A percentile compares a stretch with the other conserved stretches of the same genome.
Evolutionary conservation across 306 rosid genomes (phyloP).

Genomic region (Ochetophila trinervis): DNA sequence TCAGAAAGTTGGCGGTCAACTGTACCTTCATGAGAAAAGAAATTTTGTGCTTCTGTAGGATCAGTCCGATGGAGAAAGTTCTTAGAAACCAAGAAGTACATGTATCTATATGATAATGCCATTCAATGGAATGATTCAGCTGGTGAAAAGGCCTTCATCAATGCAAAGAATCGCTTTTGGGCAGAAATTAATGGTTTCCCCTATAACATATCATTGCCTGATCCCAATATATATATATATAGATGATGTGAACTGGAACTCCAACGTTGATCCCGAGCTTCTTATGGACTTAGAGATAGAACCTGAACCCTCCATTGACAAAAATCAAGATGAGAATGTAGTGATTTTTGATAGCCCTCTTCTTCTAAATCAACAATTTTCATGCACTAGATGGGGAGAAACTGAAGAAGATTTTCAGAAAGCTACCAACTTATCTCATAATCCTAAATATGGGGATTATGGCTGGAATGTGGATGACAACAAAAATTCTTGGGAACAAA

Average conservation of each 20-base stretch:
- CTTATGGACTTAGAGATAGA: constrained; percentile 56
- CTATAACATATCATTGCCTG: too few relatives aligned
- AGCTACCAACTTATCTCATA: constrained; percentile 15
- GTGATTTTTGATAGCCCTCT: constrained; percentile 36
- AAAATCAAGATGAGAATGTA: constrained; percentile 26
- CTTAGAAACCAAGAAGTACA: constrained; percentile 51
- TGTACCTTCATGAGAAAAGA: constrained; percentile 79
- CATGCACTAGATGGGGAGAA: constrained; percentile 51
- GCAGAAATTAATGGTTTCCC: too few relatives aligned
- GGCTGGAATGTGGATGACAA: too few relatives aligned
- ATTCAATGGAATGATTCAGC: constrained; percentile 83
- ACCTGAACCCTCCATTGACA: not conserved
- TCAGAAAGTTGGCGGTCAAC: constrained; percentile 40
- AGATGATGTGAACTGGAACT: constrained; percentile 67
- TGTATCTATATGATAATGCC: constrained; percentile 44
- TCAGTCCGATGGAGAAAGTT: constrained; percentile 64
- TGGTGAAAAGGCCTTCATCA: constrained; percentile 66
- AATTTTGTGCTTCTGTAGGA: too few relatives aligned
- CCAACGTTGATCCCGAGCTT: constrained; percentile 55
- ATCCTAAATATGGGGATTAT: constrained; percentile 22
- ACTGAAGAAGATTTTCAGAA: constrained; percentile 35
- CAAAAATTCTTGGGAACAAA: too few relatives aligned
- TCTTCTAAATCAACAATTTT: constrained; percentile 36
- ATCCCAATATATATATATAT: constrained; percentile 52
- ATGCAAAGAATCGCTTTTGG: constrained; percentile 67